Evolutionary conservation across 1,284 basidiomycete species (phyloP).

Genomic region (Flammula alnicola): DNA sequence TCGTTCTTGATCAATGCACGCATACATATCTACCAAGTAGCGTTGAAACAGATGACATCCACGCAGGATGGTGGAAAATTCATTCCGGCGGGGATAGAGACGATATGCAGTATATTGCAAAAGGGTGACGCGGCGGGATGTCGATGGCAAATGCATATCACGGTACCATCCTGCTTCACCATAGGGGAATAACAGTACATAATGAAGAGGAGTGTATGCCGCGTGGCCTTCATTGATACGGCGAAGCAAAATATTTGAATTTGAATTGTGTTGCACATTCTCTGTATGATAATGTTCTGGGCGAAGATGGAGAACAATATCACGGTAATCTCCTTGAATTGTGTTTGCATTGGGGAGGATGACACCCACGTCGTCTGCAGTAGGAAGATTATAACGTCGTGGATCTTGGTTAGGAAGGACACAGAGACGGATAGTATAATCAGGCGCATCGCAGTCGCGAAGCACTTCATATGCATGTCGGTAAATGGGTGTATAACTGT

Average conservation of each 20-base stretch:
- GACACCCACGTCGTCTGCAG: slow-evolving; percentile 42
- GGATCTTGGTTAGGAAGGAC: slow-evolving; percentile 28
- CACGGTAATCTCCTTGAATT: slow-evolving; percentile 21
- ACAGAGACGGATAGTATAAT: slow-evolving; percentile 6
- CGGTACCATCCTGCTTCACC: slow-evolving; percentile 44
- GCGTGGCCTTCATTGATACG: slow-evolving; percentile 25
- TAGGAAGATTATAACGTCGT: slow-evolving; percentile 40
- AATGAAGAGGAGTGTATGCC: slow-evolving; percentile 25
- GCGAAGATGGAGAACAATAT: slow-evolving; percentile 36
- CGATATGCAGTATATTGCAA: slow-evolving; percentile 35
- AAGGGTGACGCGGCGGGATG: slow-evolving; percentile 27
- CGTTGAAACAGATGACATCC: slow-evolving; percentile 45
- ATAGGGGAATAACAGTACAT: slow-evolving; percentile 25
- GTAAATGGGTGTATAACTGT: slow-evolving; percentile 36
- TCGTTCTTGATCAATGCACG: slow-evolving; percentile 33
- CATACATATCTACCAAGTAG: slow-evolving; percentile 41
- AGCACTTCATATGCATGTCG: slow-evolving; percentile 37
- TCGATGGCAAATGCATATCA: slow-evolving; percentile 19
- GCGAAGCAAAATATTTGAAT: background rate
- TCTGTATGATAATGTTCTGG: too few species aligned
- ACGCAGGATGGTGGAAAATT: slow-evolving; percentile 37
- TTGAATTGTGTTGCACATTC: too few species aligned
- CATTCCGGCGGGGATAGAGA: slow-evolving; percentile 29
- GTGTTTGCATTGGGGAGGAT: slow-evolving; percentile 37
- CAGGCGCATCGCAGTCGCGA: slow-evolving; percentile 7